These are phyloP conservation scores for Leavenworthia alabamica DNA, from an alignment of 345 rosid genomes.

Conservation along the genomic window DNA sequence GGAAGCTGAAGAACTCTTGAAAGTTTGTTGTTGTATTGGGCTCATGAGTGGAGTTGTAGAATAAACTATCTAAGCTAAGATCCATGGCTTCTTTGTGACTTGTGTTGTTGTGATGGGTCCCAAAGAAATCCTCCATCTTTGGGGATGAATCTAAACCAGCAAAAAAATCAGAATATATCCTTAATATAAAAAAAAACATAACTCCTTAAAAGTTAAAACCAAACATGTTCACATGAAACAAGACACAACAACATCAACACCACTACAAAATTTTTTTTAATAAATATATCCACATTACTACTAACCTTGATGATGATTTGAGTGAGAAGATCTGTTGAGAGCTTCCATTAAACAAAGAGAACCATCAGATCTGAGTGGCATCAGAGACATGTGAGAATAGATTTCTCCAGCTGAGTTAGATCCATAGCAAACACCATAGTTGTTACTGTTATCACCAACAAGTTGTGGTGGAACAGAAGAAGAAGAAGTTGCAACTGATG, in stretches of 20 bases:
- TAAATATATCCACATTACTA: neutral
- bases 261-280: too few species aligned
- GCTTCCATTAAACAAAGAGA: slow-evolving; percentile 92
- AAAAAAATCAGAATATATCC: slow-evolving; percentile 24
- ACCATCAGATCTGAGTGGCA: slow-evolving; percentile 95
- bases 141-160: slow-evolving; percentile 54
- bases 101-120: slow-evolving; percentile 64
- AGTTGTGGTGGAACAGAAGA: slow-evolving; percentile 23
- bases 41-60: slow-evolving; percentile 38
- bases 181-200: slow-evolving; percentile 3
- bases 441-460: slow-evolving; percentile 35
- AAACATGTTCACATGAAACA: slow-evolving; percentile 27
- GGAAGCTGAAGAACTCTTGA: slow-evolving; percentile 37
- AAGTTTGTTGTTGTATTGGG: slow-evolving; percentile 31
- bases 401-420: slow-evolving; percentile 35
- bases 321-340: slow-evolving; percentile 49
- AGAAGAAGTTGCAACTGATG: slow-evolving; percentile 26
- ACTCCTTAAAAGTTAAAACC: neutral
- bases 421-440: slow-evolving; percentile 47
- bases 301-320: slow-evolving; percentile 52
- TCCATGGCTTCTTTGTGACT: slow-evolving; percentile 62
- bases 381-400: slow-evolving; percentile 54
- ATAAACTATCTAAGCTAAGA: slow-evolving; percentile 66
- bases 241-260: neutral
- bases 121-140: slow-evolving; percentile 88